These are phyloP conservation scores for Solanum clarkiae DNA, from an alignment of 257 asterid genomes.

Conservation along the genomic window DNA sequence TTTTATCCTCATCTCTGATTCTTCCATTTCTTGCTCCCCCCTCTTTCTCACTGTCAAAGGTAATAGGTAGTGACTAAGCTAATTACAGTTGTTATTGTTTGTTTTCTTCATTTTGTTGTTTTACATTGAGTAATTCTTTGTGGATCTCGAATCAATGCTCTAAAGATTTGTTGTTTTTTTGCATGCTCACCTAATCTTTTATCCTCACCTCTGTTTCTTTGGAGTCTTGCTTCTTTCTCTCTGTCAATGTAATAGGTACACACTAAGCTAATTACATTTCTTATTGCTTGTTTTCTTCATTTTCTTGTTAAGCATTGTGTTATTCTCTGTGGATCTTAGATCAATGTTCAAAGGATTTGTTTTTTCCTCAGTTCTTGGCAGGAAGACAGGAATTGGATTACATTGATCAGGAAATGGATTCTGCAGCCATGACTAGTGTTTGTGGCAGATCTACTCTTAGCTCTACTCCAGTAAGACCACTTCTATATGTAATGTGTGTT, in stretches of 20 bases:
- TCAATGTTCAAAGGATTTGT: neutral
- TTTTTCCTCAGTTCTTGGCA: neutral
- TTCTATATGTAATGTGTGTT: neutral
- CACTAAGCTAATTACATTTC: neutral
- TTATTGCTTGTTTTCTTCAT: neutral
- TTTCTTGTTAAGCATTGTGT: neutral
- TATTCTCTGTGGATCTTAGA: neutral
- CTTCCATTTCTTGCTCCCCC: neutral
- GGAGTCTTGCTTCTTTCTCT: too few species aligned
- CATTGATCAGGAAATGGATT: neutral
- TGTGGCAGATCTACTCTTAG: constrained; percentile 1
- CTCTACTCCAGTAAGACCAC: neutral
- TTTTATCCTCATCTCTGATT: too few species aligned
- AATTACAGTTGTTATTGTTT: neutral
- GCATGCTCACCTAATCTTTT: neutral
- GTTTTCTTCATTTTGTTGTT: neutral
- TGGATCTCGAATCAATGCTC: neutral
- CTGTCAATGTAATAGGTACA: neutral
- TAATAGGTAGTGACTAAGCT: neutral
- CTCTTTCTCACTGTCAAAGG: neutral
- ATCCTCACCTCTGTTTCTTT: neutral
- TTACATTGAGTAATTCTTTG: neutral
- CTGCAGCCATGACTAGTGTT: constrained; percentile 2
- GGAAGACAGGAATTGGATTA: neutral
- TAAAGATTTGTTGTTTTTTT: neutral